Base-by-base conservation (phyloP, 176 grass and related monocot species). In the Stipa capillata region DNA sequence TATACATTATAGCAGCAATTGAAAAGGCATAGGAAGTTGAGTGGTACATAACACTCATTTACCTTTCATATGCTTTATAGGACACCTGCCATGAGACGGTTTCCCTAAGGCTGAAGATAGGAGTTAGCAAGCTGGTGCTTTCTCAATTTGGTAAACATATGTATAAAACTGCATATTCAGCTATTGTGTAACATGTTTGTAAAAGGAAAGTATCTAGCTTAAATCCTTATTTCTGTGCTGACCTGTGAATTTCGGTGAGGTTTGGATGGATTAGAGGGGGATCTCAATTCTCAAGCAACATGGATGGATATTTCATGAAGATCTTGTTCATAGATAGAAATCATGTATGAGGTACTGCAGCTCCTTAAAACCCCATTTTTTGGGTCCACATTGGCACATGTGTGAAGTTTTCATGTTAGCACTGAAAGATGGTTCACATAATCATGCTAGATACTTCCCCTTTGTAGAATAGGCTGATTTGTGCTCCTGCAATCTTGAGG, bases 111-210 rank as follows among this genome's bases (percentile, higher is more conserved):
- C 12, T 47, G 40, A 47, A 33, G 27, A 47, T 59, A 23, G 41
- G 61, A 77, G 29, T 45, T 77, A 47, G n/a, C n/a, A n/a, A n/a
- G n/a, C n/a, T n/a, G 37, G 76, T 92, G 72, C 93, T 92, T 73
- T 87, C 90, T n/a, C 93, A 97, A n/a, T n/a, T n/a, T 37, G 14
- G 17, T 50, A 51, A 65, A 64, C 59, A 63, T 34, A 9, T 37
- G 32, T 61, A 65, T 27, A 78, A 49, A 64, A 8, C 28, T 34
- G 58, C n/a, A 3, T 60, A 70, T 59, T 59, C 16, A 42, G 29
- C 28, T 50, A 59, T 31, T 17, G 23, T n/a, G n/a, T 55, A 11
- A 56, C 34, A 9, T 69, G 40, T 69, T 25, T 69, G 40, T 69
- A 44, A 17, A 68, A 31, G 41, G 65, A 3, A 69, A 47, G 42